Conservation (phyloP, 108 stramenopile species). For the Cyclotella cryptica region DNA sequence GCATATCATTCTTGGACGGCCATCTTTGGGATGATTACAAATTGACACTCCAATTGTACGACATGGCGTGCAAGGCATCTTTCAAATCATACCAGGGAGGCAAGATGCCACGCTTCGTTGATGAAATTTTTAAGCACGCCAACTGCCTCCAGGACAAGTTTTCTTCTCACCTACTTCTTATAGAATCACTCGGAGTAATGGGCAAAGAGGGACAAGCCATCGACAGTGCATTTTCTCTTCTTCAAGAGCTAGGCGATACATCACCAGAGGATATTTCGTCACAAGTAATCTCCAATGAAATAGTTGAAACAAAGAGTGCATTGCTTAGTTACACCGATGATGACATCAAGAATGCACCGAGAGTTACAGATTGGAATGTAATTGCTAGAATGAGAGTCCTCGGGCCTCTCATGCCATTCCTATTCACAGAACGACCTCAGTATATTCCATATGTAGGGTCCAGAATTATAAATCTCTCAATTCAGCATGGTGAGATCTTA, state of each 20-base stretch:
- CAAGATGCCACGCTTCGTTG: not conserved
- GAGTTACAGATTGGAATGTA: not conserved
- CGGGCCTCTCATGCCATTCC: not conserved
- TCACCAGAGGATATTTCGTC: slow-evolving; percentile 10
- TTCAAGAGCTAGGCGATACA: slow-evolving; percentile 25
- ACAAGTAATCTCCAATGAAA: not conserved
- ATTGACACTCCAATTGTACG: slow-evolving; percentile 11
- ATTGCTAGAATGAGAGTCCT: not conserved
- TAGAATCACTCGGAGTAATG: not conserved
- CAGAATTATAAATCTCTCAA: slow-evolving; percentile 21
- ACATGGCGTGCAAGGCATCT: slow-evolving; percentile 5
- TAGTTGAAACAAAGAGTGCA: slow-evolving; percentile 13
- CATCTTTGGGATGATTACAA: slow-evolving; percentile 13
- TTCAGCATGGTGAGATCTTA: slow-evolving; percentile 1
- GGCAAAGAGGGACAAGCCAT: slow-evolving; percentile 13
- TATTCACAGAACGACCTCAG: not conserved
- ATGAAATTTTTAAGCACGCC: slow-evolving; percentile 18
- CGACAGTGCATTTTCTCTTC: not conserved
- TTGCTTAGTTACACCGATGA: not conserved
- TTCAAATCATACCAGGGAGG: not conserved
- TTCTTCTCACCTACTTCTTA: slow-evolving; percentile 5
- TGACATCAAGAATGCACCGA: not conserved
- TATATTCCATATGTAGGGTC: not conserved
- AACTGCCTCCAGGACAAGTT: slow-evolving; percentile 17
- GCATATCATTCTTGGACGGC: slow-evolving; percentile 13